These are phyloP conservation scores for Endothia cerciana DNA, from an alignment of 2,329 filamentous ascomycete genomes.

Conservation along the genomic window DNA sequence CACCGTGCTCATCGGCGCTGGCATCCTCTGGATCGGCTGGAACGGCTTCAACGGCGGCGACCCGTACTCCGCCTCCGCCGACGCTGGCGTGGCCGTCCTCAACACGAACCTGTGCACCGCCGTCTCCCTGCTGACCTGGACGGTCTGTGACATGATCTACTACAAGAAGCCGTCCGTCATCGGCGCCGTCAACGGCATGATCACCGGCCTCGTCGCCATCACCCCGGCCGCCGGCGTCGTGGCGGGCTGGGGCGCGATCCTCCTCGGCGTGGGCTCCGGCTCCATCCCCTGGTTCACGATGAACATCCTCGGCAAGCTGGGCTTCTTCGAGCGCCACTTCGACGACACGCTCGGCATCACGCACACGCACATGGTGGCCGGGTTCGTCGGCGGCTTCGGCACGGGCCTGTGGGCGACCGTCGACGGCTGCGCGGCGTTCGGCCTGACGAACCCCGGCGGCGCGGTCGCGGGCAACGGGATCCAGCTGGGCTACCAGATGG, in stretches of 20 bases:
- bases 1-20: conserved; percentile 49
- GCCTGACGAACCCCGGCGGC: conserved; percentile 48
- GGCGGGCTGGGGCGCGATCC: conserved; percentile 54
- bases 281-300: conserved; percentile 52
- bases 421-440: conserved; percentile 51
- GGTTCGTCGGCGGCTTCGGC: conserved; percentile 49
- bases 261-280: conserved; percentile 49
- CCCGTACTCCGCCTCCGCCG: conserved; percentile 53
- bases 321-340: conserved; percentile 32
- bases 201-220: conserved; percentile 56
- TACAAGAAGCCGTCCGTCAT: conserved; percentile 54
- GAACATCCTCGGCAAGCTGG: conserved; percentile 49
- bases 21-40: conserved; percentile 57
- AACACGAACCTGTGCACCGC: conserved; percentile 56
- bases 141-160: conserved; percentile 47
- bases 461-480: conserved; percentile 54
- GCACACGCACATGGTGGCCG: conserved; percentile 51
- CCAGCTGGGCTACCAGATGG: conserved; percentile 47
- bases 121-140: conserved; percentile 52
- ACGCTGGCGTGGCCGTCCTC: conserved; percentile 54
- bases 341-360: conserved; percentile 35
- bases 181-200: conserved; percentile 55
- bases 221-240: conserved; percentile 55
- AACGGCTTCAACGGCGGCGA: conserved; percentile 58
- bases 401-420: conserved; percentile 51